phyloP scores from a whole-genome alignment of 306 rosid genomes.

The Quercus agrifolia region DNA sequence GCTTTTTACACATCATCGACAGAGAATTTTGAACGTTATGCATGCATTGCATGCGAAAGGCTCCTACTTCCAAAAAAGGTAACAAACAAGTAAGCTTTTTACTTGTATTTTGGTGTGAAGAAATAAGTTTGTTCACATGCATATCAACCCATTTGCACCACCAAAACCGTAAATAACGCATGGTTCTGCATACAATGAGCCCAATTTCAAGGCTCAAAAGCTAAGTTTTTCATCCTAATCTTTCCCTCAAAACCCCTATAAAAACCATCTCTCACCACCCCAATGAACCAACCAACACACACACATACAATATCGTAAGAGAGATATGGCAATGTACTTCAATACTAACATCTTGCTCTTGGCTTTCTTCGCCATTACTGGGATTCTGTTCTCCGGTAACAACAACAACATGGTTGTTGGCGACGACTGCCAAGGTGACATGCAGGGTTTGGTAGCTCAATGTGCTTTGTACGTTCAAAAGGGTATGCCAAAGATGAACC shows the following conservation, averaged over 20 bases:
- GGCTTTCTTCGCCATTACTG: not conserved
- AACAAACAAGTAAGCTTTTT: too few relatives aligned
- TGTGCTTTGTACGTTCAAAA: constrained; percentile 17
- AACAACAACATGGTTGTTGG: constrained; percentile 5
- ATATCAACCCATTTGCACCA: too few relatives aligned
- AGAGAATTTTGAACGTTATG: too few relatives aligned
- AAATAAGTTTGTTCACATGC: too few relatives aligned
- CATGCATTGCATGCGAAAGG: too few relatives aligned
- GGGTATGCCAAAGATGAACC: not conserved
- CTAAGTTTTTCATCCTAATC: not conserved
- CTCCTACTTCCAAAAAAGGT: too few relatives aligned
- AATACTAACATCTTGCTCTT: constrained; percentile 1
- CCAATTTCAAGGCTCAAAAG: too few relatives aligned
- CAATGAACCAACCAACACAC: too few relatives aligned
- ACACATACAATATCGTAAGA: not conserved
- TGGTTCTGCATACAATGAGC: too few relatives aligned
- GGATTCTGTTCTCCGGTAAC: not conserved
- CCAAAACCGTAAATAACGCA: too few relatives aligned
- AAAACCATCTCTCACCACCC: not conserved
- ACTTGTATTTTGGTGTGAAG: too few relatives aligned
- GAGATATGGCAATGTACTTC: constrained; percentile 14
- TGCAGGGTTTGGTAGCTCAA: constrained; percentile 2
- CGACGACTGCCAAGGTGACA: constrained; percentile 20
- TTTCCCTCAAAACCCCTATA: not conserved
- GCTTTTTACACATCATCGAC: too few relatives aligned